Percentiles rank a stretch among this genome's conserved stretches.
Conservation (phyloP, 164 flowering plant species). For the Annona squamosa region DNA sequence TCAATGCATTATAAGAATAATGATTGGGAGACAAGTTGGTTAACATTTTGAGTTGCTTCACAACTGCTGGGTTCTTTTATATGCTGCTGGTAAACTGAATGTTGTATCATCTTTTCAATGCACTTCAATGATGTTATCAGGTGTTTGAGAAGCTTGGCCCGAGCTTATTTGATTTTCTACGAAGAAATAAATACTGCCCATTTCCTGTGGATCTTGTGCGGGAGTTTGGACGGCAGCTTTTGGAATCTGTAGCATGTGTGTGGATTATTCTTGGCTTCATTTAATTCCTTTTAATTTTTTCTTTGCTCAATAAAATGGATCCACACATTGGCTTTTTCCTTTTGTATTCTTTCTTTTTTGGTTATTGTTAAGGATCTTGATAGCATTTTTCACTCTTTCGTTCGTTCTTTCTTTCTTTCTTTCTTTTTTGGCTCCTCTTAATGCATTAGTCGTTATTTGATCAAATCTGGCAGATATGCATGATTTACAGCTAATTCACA, state of each 20-base stretch:
- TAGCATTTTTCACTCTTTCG: not conserved
- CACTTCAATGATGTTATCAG: conserved; percentile 65
- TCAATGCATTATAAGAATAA: not conserved
- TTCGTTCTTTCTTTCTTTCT: not conserved
- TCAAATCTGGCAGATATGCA: conserved; percentile 68
- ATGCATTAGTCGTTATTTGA: conserved; percentile 18
- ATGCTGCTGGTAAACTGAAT: conserved; percentile 25
- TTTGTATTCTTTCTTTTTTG: not conserved
- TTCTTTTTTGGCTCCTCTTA: conserved; percentile 2
- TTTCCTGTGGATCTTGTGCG: conserved; percentile 93
- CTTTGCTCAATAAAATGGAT: conserved; percentile 5
- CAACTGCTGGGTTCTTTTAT: conserved; percentile 8
- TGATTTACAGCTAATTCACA: conserved; percentile 72
- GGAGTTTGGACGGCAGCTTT: conserved; percentile 90
- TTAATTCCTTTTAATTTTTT: conserved; percentile 11
- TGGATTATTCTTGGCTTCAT: conserved; percentile 36
- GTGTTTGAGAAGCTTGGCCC: conserved; percentile 99
- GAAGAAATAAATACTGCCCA: conserved; percentile 73
- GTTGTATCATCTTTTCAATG: conserved; percentile 46
- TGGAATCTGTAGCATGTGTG: conserved; percentile 99
- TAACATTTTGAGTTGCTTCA: not conserved
- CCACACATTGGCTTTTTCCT: conserved; percentile 18
- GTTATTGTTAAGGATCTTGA: conserved; percentile 17
- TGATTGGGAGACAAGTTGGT: not conserved
- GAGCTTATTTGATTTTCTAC: conserved; percentile 89